phyloP scores from a whole-genome alignment of 495 filamentous ascomycete species.

The Margaritispora aquatica region DNA sequence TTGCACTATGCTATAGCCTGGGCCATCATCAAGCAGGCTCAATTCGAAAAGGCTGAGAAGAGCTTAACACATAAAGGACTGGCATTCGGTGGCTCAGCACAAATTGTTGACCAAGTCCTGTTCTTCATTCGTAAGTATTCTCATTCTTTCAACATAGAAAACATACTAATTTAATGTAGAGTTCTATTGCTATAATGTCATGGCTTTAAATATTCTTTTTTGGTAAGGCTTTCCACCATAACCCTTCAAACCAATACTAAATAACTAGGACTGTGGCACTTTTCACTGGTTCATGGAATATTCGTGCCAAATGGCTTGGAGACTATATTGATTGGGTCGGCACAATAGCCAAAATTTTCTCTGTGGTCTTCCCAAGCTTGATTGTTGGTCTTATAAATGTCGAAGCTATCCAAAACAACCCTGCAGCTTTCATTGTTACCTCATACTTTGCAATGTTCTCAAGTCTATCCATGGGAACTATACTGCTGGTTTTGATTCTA shows the following conservation, averaged over 20 bases:
- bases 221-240: constrained; percentile 20
- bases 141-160: not conserved
- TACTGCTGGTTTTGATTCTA: constrained; percentile 36
- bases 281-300: constrained; percentile 12
- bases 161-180: constrained; percentile 23
- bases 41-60: constrained; percentile 30
- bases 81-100: constrained; percentile 38
- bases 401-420: constrained; percentile 24
- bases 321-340: constrained; percentile 24
- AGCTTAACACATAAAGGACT: constrained; percentile 36
- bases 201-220: constrained; percentile 39
- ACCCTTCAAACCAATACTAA: not conserved
- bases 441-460: constrained; percentile 35
- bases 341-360: constrained; percentile 30
- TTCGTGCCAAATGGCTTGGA: constrained; percentile 15
- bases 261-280: constrained; percentile 34
- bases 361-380: constrained; percentile 30
- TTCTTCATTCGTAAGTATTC: constrained; percentile 39
- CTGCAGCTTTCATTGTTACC: constrained; percentile 30
- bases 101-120: constrained; percentile 35
- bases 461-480: constrained; percentile 32
- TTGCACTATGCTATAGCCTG: constrained; percentile 37
- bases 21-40: constrained; percentile 34
- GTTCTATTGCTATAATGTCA: constrained; percentile 44
- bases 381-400: constrained; percentile 33